Evolutionary conservation across 148 eudicot species (phyloP).

Genomic region (Rhododendron henanense): DNA sequence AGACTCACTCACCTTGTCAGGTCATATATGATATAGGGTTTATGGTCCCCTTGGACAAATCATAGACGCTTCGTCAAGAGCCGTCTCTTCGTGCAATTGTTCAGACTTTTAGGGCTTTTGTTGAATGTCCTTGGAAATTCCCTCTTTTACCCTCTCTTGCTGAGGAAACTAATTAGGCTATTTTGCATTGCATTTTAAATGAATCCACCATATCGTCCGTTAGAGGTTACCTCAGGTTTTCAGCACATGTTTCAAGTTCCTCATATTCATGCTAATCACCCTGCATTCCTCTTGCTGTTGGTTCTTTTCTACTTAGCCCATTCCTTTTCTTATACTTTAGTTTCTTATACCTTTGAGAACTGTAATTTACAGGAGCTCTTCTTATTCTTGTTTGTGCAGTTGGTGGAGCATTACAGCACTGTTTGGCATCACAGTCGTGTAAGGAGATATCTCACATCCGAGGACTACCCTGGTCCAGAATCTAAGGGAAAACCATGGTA

Average conservation of each 20-base stretch:
- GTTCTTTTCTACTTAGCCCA: not conserved
- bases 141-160: not conserved
- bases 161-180: not conserved
- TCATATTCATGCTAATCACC: not conserved
- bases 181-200: not conserved
- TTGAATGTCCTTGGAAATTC: not conserved
- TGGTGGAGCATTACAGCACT: conserved; percentile 62
- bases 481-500: conserved; percentile 87
- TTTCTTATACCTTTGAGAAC: not conserved
- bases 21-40: not conserved
- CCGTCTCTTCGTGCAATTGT: not conserved
- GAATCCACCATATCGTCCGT: not conserved
- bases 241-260: not conserved
- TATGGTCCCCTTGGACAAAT: conserved; percentile 3
- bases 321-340: not conserved
- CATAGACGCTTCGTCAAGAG: not conserved
- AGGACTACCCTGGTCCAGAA: conserved; percentile 67
- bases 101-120: not conserved
- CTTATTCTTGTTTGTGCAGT: conserved; percentile 38
- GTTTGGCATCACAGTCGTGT: conserved; percentile 89
- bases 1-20: not conserved
- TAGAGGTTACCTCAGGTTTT: not conserved
- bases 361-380: not conserved
- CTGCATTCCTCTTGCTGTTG: not conserved
- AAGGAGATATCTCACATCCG: conserved; percentile 79